A percentile compares a stretch with the other conserved stretches of the same genome.
These are phyloP conservation scores for Xylaria telfairii DNA, from an alignment of 495 filamentous ascomycete genomes.

Conservation along the genomic window DNA sequence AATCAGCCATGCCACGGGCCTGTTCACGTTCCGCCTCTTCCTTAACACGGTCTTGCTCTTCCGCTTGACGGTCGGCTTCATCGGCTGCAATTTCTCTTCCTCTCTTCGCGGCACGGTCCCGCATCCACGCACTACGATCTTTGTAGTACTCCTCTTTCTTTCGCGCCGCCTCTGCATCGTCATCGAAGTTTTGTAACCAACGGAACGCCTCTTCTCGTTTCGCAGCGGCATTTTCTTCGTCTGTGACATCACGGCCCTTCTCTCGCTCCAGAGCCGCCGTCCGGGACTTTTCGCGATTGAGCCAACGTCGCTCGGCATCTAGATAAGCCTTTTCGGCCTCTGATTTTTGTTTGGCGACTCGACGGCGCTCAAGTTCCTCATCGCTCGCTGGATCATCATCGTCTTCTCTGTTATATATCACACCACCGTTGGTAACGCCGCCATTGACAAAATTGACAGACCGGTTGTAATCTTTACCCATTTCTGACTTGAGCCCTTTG, in stretches of 20 bases:
- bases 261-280: conserved; percentile 86
- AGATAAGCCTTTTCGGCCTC: conserved; percentile 83
- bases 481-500: conserved; percentile 67
- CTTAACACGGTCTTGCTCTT: conserved; percentile 73
- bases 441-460: conserved; percentile 87
- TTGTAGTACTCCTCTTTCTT: conserved; percentile 84
- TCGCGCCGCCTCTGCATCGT: conserved; percentile 76
- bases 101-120: conserved; percentile 77
- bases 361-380: conserved; percentile 78
- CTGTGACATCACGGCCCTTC: conserved; percentile 75
- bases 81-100: conserved; percentile 75
- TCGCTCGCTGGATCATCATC: conserved; percentile 91
- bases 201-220: conserved; percentile 67
- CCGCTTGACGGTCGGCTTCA: conserved; percentile 78
- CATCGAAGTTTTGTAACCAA: conserved; percentile 81
- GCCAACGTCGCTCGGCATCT: conserved; percentile 87
- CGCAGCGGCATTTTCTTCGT: conserved; percentile 68
- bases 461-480: conserved; percentile 52
- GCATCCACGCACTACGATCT: conserved; percentile 82
- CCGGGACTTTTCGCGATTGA: conserved; percentile 83
- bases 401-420: conserved; percentile 69
- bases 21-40: conserved; percentile 76
- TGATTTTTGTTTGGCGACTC: conserved; percentile 69
- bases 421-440: conserved; percentile 64
- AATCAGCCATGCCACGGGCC: conserved; percentile 85